Conservation (phyloP, 805 yeast species). For the Ogataea sp. region DNA sequence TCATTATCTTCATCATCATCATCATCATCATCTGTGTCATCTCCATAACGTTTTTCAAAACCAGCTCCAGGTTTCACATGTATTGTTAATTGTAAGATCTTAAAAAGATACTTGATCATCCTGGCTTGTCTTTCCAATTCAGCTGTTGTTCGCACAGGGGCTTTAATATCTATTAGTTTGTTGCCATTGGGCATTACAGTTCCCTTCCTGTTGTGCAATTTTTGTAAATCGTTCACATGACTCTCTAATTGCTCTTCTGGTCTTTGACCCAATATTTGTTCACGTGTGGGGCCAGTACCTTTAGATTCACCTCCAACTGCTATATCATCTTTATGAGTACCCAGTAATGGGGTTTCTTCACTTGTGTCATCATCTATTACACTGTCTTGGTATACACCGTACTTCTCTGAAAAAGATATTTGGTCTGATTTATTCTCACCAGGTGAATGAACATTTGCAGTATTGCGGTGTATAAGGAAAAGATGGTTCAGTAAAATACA, state of each 20-base stretch:
- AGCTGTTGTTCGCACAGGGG: slow-evolving; percentile 2
- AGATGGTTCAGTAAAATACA: too few relatives aligned
- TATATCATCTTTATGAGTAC: not conserved
- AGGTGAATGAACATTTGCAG: not conserved
- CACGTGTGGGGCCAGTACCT: too few relatives aligned
- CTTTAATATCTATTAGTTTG: not conserved
- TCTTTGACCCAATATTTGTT: too few relatives aligned
- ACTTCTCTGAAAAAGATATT: not conserved
- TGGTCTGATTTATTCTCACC: not conserved
- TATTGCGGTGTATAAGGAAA: too few relatives aligned
- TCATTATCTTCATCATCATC: too few relatives aligned
- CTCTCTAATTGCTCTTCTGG: not conserved
- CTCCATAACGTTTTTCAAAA: slow-evolving; percentile 9
- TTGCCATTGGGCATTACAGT: not conserved
- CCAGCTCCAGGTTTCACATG: slow-evolving; percentile 17
- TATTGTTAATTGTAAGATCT: slow-evolving; percentile 11
- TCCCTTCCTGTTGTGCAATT: not conserved
- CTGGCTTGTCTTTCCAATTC: slow-evolving; percentile 11
- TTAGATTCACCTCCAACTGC: not conserved
- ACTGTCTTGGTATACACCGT: not conserved
- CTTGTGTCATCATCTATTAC: not conserved
- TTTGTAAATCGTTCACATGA: not conserved
- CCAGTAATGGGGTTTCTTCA: not conserved
- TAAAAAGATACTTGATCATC: slow-evolving; percentile 15
- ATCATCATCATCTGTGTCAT: too few relatives aligned